Conservation (phyloP, 2,329 filamentous ascomycete species). For the Grosmannia penicillata region DNA sequence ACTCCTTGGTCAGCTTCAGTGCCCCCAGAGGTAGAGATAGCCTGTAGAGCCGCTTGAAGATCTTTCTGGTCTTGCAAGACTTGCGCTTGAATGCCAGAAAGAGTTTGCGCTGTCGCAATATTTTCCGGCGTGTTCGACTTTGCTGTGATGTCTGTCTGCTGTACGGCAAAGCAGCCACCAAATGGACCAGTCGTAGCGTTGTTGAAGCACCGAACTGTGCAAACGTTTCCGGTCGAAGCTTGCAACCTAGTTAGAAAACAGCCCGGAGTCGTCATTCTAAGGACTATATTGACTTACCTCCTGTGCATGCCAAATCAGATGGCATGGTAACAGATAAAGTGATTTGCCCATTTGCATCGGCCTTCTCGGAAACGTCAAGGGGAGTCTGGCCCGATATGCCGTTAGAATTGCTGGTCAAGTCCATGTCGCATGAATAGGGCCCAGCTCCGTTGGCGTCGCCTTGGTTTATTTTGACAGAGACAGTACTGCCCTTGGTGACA, state of each 20-base stretch:
- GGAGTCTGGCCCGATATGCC: slow-evolving; percentile 27
- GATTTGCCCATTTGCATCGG: slow-evolving; percentile 25
- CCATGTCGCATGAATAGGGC: slow-evolving; percentile 38
- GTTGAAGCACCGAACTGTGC: slow-evolving; percentile 46
- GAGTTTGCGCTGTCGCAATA: slow-evolving; percentile 29
- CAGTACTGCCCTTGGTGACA: slow-evolving; percentile 27
- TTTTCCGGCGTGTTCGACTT: slow-evolving; percentile 27
- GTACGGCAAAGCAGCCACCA: slow-evolving; percentile 36
- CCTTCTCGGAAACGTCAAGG: slow-evolving; percentile 26
- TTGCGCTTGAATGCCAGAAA: slow-evolving; percentile 30
- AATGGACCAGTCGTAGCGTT: slow-evolving; percentile 30
- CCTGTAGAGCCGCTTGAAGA: slow-evolving; percentile 30
- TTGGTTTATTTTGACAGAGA: slow-evolving; percentile 34
- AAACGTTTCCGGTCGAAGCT: slow-evolving; percentile 41
- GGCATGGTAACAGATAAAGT: slow-evolving; percentile 40
- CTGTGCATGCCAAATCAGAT: slow-evolving; percentile 29
- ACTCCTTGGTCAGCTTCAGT: slow-evolving; percentile 16
- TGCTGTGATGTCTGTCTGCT: slow-evolving; percentile 31
- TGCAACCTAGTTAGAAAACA: background rate
- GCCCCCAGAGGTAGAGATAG: slow-evolving; percentile 23
- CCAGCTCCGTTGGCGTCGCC: slow-evolving; percentile 36
- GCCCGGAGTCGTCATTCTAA: background rate
- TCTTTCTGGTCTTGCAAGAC: slow-evolving; percentile 35
- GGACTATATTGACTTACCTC: slow-evolving; percentile 24
- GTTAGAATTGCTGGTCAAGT: slow-evolving; percentile 28